phyloP scores from a whole-genome alignment of 805 yeast genomes.

The Ogataea saltuana region DNA sequence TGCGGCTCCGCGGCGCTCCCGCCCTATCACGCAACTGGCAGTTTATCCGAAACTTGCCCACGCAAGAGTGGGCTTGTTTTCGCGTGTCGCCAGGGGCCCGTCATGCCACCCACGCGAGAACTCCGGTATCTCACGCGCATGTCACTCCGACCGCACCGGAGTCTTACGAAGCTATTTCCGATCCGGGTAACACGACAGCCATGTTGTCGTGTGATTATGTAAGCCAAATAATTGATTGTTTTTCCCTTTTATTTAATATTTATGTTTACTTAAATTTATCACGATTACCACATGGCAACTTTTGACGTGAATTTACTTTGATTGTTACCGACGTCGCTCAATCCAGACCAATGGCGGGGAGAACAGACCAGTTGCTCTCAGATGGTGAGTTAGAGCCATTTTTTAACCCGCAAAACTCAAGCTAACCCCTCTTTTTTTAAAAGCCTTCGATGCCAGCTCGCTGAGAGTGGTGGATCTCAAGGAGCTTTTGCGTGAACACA shows the following conservation, averaged over 20 bases:
- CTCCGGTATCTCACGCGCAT: conserved; percentile 1
- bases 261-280: too few relatives aligned
- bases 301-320: too few relatives aligned
- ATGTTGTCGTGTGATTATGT: too few relatives aligned
- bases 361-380: background rate
- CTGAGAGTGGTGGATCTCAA: conserved; percentile 68
- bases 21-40: conserved; percentile 3
- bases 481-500: conserved; percentile 54
- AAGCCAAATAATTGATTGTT: too few relatives aligned
- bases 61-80: too few relatives aligned
- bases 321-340: too few relatives aligned
- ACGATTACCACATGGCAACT: too few relatives aligned
- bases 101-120: background rate
- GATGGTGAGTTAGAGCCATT: background rate
- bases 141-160: background rate
- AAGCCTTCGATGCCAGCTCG: conserved; percentile 64
- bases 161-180: too few relatives aligned
- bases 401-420: background rate
- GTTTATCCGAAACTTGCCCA: background rate
- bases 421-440: background rate
- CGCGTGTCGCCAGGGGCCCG: too few relatives aligned
- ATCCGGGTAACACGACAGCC: too few relatives aligned
- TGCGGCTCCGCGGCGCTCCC: conserved; percentile 4
- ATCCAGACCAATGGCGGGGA: background rate
- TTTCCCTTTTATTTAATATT: too few relatives aligned